These are phyloP conservation scores for Wickerhamomyces mucosus DNA, from an alignment of 805 yeast genomes.

Conservation along the genomic window DNA sequence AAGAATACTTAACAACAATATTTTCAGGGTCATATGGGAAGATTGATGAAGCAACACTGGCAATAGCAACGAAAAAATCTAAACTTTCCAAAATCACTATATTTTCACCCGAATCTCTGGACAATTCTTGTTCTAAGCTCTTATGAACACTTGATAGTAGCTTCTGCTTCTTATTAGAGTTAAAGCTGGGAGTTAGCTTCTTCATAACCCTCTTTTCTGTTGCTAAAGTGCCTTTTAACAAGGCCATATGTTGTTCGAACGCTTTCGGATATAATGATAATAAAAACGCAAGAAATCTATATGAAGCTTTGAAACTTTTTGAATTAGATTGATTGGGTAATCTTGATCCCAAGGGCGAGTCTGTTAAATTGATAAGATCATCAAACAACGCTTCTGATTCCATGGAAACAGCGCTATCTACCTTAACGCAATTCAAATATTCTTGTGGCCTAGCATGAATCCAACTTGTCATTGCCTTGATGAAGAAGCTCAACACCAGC, in stretches of 20 bases:
- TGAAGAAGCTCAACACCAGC: conserved; percentile 33
- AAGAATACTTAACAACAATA: conserved; percentile 21
- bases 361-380: conserved; percentile 21
- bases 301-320: conserved; percentile 21
- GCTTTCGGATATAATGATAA: conserved; percentile 24
- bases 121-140: conserved; percentile 9
- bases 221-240: conserved; percentile 4
- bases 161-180: conserved; percentile 16
- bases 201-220: conserved; percentile 10
- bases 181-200: conserved; percentile 14
- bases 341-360: conserved; percentile 6
- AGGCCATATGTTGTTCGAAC: conserved; percentile 17
- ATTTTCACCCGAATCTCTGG: conserved; percentile 16
- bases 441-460: conserved; percentile 38
- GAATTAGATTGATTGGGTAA: conserved; percentile 5
- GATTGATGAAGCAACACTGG: conserved; percentile 25
- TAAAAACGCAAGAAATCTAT: conserved; percentile 25
- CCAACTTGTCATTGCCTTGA: conserved; percentile 42
- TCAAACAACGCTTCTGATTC: conserved; percentile 30
- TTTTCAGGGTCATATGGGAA: conserved; percentile 17
- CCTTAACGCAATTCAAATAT: conserved; percentile 22
- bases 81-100: conserved; percentile 18
- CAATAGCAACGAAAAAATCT: conserved; percentile 23
- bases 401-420: conserved; percentile 13
- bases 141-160: conserved; percentile 12